Base-by-base conservation (phyloP, 352 stramenopile genomes). In the Phytophthora crassamura region DNA sequence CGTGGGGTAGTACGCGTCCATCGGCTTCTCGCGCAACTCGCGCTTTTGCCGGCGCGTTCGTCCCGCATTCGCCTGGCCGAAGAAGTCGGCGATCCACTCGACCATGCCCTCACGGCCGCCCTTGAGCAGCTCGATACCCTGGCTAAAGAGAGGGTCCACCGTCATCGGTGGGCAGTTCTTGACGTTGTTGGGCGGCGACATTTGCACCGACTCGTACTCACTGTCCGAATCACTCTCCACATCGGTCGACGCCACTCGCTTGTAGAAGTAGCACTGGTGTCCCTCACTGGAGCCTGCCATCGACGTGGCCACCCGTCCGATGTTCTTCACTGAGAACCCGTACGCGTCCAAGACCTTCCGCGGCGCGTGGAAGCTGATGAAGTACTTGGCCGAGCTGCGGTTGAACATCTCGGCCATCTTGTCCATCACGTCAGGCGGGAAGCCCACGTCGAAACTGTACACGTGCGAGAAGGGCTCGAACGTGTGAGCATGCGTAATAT, bases 381-480 rank as follows among this genome's bases (percentile, higher is more conserved):
- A 90, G 75, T 97, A 99, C 41, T 86, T 69, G 4, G 91, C 91
- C 22, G 83, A 59, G 60, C 79, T 94, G 39, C 78, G 74, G 64
- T 99, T 99, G 66, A 98, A 99, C 64, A 97, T 98, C 20, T 81
- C 53, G 1, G 95, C 89, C 51, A 99, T 90, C 52, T 94, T 75
- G 57, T 96, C 74, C 81, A 98, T 98, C 14, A 98, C 90, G 36
- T 86, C 71, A 2, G 97, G 96, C n/a, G 97, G 97, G 68, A 99
- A 99, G 12, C 97, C 97, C 54, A 99, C 96, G 57, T 99, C 97
- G 71, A 99, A 99, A 84, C 98, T 99, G 76, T 99, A 99, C 18
- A 99, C 88, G 75, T 99, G 97, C 6, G 97, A 98, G 65, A 99
- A 99, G 0, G 96, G 97, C 75, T 99, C 93, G 36, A 99, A 96